These are phyloP conservation scores for Lactarius hengduanensis DNA, from an alignment of 768 basidiomycete genomes.

Conservation along the genomic window DNA sequence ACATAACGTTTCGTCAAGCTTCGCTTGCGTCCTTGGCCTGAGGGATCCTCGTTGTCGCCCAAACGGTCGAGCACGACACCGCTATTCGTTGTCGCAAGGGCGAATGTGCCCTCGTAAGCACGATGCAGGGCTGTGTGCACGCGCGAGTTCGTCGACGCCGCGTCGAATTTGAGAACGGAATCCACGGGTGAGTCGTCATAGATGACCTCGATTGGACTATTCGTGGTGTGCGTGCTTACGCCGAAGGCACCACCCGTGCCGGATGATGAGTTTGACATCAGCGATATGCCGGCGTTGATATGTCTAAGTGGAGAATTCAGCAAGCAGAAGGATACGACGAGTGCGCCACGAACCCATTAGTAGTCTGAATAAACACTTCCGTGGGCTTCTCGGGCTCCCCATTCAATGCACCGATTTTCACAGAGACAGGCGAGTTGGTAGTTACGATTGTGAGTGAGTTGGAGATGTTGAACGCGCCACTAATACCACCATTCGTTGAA, in stretches of 20 bases:
- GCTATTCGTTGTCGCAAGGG: conserved; percentile 34
- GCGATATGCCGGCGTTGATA: conserved; percentile 36
- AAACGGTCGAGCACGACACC: conserved; percentile 28
- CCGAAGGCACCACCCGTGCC: conserved; percentile 36
- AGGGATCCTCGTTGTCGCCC: conserved; percentile 36
- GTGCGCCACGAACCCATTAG: conserved; percentile 42
- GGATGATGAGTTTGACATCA: conserved; percentile 35
- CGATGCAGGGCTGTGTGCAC: conserved; percentile 35
- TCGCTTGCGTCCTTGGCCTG: conserved; percentile 38
- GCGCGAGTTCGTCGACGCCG: conserved; percentile 34
- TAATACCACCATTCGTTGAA: conserved; percentile 39
- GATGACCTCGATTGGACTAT: conserved; percentile 34
- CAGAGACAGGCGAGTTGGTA: conserved; percentile 37
- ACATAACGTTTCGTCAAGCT: conserved; percentile 5
- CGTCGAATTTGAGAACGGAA: conserved; percentile 37
- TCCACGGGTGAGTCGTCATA: conserved; percentile 38
- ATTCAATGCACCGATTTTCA: conserved; percentile 33
- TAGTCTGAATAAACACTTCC: conserved; percentile 38
- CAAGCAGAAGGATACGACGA: background rate
- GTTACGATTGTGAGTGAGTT: conserved; percentile 35
- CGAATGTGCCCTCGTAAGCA: conserved; percentile 45
- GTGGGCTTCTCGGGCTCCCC: conserved; percentile 31
- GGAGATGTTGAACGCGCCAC: conserved; percentile 40
- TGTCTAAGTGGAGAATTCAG: conserved; percentile 31
- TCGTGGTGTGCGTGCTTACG: conserved; percentile 35